Evolutionary conservation across 148 eudicot genomes (phyloP).

Genomic region (Chenopodium formosanum): DNA sequence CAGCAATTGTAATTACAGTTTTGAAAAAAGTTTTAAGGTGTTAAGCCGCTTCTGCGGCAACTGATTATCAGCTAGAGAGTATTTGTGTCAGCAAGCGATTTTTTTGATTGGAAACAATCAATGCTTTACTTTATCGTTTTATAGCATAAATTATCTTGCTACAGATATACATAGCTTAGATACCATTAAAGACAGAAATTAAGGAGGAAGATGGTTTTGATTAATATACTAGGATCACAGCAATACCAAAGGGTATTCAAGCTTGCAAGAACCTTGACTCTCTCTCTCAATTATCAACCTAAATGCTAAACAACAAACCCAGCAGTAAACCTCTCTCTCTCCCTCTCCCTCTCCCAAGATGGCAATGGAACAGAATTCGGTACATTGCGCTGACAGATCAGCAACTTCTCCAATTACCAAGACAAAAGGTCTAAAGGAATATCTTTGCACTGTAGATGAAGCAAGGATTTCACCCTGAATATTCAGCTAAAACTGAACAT

Average conservation of each 20-base stretch:
- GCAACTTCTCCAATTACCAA: neutral
- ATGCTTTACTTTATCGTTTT: neutral
- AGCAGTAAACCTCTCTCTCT: too few relatives aligned
- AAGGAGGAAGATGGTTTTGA: too few relatives aligned
- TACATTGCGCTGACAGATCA: neutral
- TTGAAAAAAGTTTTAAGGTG: conserved; percentile 11
- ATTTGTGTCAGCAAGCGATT: neutral
- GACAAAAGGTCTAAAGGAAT: neutral
- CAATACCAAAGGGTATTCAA: too few relatives aligned
- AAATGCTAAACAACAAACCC: too few relatives aligned
- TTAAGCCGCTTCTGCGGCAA: conserved; percentile 1
- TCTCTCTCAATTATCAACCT: too few relatives aligned
- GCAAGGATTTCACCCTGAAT: neutral
- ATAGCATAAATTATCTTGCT: neutral
- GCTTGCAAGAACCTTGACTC: too few relatives aligned
- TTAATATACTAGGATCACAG: too few relatives aligned
- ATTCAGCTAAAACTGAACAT: neutral
- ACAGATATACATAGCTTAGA: too few relatives aligned
- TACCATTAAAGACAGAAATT: too few relatives aligned
- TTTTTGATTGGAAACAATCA: neutral
- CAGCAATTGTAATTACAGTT: conserved; percentile 4
- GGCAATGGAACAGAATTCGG: too few relatives aligned
- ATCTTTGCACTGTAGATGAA: neutral
- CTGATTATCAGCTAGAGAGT: neutral
- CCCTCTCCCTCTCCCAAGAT: too few relatives aligned